Evolutionary conservation across 2,329 filamentous ascomycete species (phyloP).

Genomic region (Cryphonectria radicalis): DNA sequence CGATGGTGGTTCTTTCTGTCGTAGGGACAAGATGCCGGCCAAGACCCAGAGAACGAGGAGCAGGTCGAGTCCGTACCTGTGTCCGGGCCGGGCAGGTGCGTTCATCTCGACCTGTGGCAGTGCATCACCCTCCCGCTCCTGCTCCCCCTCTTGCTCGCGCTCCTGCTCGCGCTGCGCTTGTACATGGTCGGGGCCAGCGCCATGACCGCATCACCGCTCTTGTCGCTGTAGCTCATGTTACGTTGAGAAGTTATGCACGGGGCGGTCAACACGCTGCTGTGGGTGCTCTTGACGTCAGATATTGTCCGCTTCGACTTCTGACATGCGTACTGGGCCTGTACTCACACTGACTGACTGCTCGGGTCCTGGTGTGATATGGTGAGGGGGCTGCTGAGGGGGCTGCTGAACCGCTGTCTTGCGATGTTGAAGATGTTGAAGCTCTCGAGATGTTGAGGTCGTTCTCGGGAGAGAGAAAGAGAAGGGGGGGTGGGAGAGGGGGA

Average conservation of each 20-base stretch:
- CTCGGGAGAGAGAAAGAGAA: not conserved
- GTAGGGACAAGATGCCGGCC: not conserved
- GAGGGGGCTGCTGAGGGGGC: too few relatives aligned
- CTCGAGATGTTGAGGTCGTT: not conserved
- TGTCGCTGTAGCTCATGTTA: not conserved
- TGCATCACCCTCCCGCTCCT: not conserved
- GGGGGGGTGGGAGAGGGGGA: too few relatives aligned
- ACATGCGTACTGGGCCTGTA: too few relatives aligned
- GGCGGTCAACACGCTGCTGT: not conserved
- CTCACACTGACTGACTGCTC: too few relatives aligned
- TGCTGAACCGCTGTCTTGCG: not conserved
- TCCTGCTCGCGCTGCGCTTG: not conserved
- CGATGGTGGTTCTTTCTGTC: not conserved
- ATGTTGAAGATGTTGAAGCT: not conserved
- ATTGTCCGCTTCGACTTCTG: not conserved
- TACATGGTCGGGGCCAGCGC: not conserved
- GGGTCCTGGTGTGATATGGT: too few relatives aligned
- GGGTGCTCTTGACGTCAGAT: not conserved
- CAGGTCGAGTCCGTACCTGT: too few relatives aligned
- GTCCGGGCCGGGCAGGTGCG: too few relatives aligned
- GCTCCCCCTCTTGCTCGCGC: not conserved
- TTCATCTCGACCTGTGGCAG: not conserved
- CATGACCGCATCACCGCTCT: not conserved
- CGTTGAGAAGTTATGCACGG: not conserved
- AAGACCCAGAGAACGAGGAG: not conserved